A percentile compares a stretch with the other conserved stretches of the same genome.
These are phyloP conservation scores for Coemansia sp. DNA, from an alignment of 192 early-diverging fungal genomes.

Conservation along the genomic window DNA sequence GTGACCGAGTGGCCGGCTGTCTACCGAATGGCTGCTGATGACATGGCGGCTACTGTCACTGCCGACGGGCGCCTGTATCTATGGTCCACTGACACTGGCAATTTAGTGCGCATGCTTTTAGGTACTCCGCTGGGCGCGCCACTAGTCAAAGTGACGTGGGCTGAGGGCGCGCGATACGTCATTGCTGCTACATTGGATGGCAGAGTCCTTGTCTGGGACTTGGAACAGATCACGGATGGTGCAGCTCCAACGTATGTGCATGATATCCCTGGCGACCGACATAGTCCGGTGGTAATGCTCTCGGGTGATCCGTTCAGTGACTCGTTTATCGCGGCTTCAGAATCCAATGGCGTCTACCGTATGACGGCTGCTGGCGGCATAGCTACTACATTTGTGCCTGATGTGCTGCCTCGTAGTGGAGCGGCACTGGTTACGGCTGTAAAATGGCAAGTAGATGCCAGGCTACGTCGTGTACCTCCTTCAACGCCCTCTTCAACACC, in stretches of 20 bases:
- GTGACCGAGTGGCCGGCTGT: slow-evolving; percentile 14
- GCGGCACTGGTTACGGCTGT: slow-evolving; percentile 16
- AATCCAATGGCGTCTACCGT: slow-evolving; percentile 22
- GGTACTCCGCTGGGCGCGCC: neutral
- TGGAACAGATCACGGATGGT: neutral
- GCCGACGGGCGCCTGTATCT: slow-evolving; percentile 29
- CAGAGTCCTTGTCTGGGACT: slow-evolving; percentile 34
- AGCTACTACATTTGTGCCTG: slow-evolving; percentile 5
- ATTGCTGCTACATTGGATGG: slow-evolving; percentile 18
- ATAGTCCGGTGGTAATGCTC: slow-evolving; percentile 27
- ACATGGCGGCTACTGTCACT: slow-evolving; percentile 22
- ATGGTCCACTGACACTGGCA: slow-evolving; percentile 27
- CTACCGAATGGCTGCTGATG: neutral
- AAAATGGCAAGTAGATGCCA: slow-evolving; percentile 15
- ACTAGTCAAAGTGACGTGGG: slow-evolving; percentile 36
- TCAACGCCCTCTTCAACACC: neutral
- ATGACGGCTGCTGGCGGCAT: slow-evolving; percentile 17
- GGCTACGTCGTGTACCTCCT: neutral
- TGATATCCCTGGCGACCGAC: neutral
- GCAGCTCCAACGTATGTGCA: neutral
- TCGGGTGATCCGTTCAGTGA: slow-evolving; percentile 30
- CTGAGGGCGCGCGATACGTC: slow-evolving; percentile 23
- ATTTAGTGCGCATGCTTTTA: slow-evolving; percentile 3
- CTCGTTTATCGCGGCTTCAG: slow-evolving; percentile 30
- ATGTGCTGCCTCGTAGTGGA: neutral